A percentile compares a stretch with the other conserved stretches of the same genome.
These are phyloP conservation scores for Evansstolkia leycettana DNA, from an alignment of 495 filamentous ascomycete genomes.

Conservation along the genomic window DNA sequence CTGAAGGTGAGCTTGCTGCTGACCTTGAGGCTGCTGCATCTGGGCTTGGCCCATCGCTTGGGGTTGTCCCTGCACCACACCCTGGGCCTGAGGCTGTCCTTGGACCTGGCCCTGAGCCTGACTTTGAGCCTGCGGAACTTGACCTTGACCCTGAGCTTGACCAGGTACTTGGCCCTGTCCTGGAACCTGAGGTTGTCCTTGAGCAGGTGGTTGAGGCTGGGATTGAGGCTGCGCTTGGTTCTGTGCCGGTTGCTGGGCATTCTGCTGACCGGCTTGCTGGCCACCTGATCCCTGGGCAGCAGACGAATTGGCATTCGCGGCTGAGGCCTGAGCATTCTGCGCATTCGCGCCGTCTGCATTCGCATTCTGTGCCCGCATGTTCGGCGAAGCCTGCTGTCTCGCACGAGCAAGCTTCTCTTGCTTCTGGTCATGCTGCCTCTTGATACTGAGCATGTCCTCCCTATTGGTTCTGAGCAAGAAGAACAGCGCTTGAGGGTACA, in stretches of 20 bases:
- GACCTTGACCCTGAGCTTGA: neutral
- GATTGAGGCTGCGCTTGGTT: slow-evolving; percentile 9
- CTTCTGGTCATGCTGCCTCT: slow-evolving; percentile 75
- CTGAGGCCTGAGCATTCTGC: slow-evolving; percentile 28
- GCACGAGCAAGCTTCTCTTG: slow-evolving; percentile 45
- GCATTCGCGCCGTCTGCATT: slow-evolving; percentile 32
- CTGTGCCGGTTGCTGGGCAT: slow-evolving; percentile 21
- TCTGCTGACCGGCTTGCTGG: slow-evolving; percentile 14
- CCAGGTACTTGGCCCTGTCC: slow-evolving; percentile 17
- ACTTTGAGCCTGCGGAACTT: slow-evolving; percentile 3
- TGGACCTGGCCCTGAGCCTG: slow-evolving; percentile 16
- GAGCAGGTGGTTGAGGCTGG: slow-evolving; percentile 7
- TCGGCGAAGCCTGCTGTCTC: slow-evolving; percentile 35
- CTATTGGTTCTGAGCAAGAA: slow-evolving; percentile 85
- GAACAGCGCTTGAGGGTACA: slow-evolving; percentile 87
- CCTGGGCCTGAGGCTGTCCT: slow-evolving; percentile 4
- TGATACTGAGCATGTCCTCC: slow-evolving; percentile 90
- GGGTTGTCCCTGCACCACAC: slow-evolving; percentile 12
- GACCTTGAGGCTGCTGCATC: slow-evolving; percentile 20
- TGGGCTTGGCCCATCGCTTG: slow-evolving; percentile 21
- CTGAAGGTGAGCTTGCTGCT: slow-evolving; percentile 23
- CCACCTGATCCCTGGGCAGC: neutral
- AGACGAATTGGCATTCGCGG: slow-evolving; percentile 13
- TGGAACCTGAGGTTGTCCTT: slow-evolving; percentile 10
- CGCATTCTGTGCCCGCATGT: slow-evolving; percentile 39